Conservation (phyloP, 2,329 filamentous ascomycete genomes). For the Huntiella omanensis region DNA sequence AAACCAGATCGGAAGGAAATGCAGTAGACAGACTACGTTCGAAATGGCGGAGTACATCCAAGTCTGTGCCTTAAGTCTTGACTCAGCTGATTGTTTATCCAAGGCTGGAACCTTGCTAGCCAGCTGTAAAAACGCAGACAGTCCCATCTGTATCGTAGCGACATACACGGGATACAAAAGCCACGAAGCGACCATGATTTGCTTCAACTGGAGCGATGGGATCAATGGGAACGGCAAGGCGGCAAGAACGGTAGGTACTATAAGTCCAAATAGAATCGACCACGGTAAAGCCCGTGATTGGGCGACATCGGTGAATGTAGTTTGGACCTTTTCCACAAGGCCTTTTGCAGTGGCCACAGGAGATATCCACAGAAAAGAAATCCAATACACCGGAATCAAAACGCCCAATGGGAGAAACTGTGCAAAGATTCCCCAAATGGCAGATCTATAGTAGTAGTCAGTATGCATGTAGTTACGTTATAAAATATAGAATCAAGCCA, state of each 20-base stretch:
- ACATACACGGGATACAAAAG: slow-evolving; percentile 14
- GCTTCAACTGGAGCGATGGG: slow-evolving; percentile 12
- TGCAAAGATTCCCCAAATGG: slow-evolving; percentile 14
- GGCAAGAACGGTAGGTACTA: slow-evolving; percentile 12
- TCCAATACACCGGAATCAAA: slow-evolving; percentile 14
- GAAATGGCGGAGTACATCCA: slow-evolving; percentile 11
- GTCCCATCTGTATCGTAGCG: slow-evolving; percentile 7
- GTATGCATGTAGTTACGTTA: neutral
- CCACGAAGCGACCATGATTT: slow-evolving; percentile 14
- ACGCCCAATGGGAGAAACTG: slow-evolving; percentile 14
- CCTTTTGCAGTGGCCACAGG: slow-evolving; percentile 7
- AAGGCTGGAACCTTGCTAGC: neutral
- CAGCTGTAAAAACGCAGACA: slow-evolving; percentile 3
- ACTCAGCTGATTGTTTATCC: neutral
- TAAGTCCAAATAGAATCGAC: slow-evolving; percentile 11
- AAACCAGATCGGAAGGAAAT: slow-evolving; percentile 10
- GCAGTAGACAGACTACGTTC: neutral
- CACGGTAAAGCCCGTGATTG: slow-evolving; percentile 12
- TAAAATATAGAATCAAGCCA: neutral
- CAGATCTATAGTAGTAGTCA: slow-evolving; percentile 8
- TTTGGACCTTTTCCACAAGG: slow-evolving; percentile 4
- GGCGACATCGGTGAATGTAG: slow-evolving; percentile 4
- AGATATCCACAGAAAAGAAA: slow-evolving; percentile 13
- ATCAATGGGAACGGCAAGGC: slow-evolving; percentile 12
- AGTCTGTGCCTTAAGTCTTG: slow-evolving; percentile 2